Conservation (phyloP, 2,329 filamentous ascomycete species). For the Botryotinia narcissicola region DNA sequence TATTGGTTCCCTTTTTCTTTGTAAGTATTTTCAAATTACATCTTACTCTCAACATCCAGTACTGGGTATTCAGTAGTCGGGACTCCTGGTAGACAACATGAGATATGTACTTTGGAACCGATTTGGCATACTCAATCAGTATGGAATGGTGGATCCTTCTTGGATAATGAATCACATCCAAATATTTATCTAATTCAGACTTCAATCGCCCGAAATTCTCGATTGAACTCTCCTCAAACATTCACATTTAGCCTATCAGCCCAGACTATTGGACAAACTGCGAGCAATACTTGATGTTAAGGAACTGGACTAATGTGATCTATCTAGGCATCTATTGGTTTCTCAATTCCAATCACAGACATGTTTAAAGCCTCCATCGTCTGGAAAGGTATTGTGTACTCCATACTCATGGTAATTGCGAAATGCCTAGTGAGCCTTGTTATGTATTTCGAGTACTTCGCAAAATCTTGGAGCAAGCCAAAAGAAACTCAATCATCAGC, state of each 20-base stretch:
- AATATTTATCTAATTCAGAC: not conserved
- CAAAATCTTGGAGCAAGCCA: not conserved
- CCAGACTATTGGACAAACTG: not conserved
- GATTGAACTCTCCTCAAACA: not conserved
- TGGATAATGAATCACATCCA: not conserved
- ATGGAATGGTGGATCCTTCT: not conserved
- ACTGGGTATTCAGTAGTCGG: not conserved
- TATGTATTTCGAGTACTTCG: conserved; percentile 27
- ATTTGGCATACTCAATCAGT: not conserved
- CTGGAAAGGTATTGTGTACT: conserved; percentile 73
- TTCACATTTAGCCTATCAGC: not conserved
- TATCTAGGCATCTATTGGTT: conserved; percentile 61
- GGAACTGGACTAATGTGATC: not conserved
- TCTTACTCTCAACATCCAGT: not conserved
- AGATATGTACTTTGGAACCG: not conserved
- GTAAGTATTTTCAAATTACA: conserved; percentile 42
- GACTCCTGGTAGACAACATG: not conserved
- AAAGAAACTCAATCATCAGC: not conserved
- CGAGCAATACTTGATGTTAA: not conserved
- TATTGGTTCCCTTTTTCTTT: conserved; percentile 61
- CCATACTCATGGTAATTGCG: conserved; percentile 64
- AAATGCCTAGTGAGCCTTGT: conserved; percentile 57
- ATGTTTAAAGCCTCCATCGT: conserved; percentile 64
- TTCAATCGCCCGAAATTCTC: not conserved
- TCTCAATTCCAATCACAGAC: conserved; percentile 70